Evolutionary conservation across 164 flowering plant species (phyloP), one percentile per base, ranked within the genome.

Genomic region (Chimonanthus salicifolius): DNA sequence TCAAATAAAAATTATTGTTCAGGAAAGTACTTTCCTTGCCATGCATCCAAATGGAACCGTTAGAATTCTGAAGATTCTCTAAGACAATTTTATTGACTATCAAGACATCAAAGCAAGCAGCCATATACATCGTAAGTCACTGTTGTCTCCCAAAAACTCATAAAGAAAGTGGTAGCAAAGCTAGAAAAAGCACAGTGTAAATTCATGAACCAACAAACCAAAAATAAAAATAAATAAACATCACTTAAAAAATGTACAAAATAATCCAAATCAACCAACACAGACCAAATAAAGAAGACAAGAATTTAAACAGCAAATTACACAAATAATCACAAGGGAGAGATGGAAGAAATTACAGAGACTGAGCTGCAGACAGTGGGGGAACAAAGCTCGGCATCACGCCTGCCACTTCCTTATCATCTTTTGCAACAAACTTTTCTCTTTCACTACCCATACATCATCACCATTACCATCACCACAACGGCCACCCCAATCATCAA

Each of bases 311-410:
- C 66, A 51, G 71, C 2, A 50, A 54, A 70, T 13, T 43, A 18
- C n/a, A 62, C n/a, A 50, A 54, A 58, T 33, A 13, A 50, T 15
- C 43, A 20, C 13, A 70, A 58, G 44, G 33, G 10, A 58, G 64
- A 21, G 5, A 67, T 54, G 6, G 50, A 43, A 60, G 48, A 15
- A 67, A 47, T 74, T 79, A 79, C 84, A 70, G 65, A 66, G 77
- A 9, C 49, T 71, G 67, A 49, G 77, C 64, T 60, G 69, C 69
- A 7, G 65, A 71, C 62, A 74, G 10, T 21, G 69, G 78, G 60
- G 78, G 69, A 77, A 77, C 67, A 66, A 79, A 77, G 74, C 84
- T 77, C 77, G 79, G 84, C 82, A 82, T 82, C 80, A 72, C 79
- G 72, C 48, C 77, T 4, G 63, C 67, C 54, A 74, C 70, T 65